Evolutionary conservation across 306 rosid genomes (phyloP).

Genomic region (Vachellia pachyceras): DNA sequence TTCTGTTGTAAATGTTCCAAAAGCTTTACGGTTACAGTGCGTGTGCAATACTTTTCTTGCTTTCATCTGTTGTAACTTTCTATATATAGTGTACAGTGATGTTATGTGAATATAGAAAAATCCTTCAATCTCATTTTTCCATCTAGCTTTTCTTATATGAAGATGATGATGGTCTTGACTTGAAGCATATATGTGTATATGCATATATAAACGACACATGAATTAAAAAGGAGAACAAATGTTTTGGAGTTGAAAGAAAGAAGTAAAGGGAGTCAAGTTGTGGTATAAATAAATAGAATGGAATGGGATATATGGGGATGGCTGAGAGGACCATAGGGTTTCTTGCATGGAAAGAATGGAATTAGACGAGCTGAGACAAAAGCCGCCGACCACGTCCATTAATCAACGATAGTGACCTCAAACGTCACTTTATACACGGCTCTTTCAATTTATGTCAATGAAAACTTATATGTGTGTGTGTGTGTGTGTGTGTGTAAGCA

Average conservation of each 20-base stretch:
- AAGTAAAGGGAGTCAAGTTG: neutral
- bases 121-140: too few species aligned
- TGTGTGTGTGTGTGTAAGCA: too few species aligned
- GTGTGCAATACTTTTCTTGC: too few species aligned
- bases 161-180: neutral
- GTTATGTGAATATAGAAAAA: too few species aligned
- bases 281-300: too few species aligned
- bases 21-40: too few species aligned
- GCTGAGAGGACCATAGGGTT: neutral
- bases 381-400: neutral
- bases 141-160: too few species aligned
- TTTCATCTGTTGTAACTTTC: too few species aligned
- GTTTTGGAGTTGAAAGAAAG: neutral
- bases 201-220: too few species aligned
- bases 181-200: too few species aligned
- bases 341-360: neutral
- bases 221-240: neutral
- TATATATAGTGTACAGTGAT: too few species aligned
- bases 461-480: neutral
- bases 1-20: too few species aligned
- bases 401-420: neutral
- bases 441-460: conserved; percentile 10
- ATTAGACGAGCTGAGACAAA: neutral
- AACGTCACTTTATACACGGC: neutral
- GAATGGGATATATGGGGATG: neutral